Conservation (phyloP, 768 basidiomycete genomes). For the Cubamyces sp. region DNA sequence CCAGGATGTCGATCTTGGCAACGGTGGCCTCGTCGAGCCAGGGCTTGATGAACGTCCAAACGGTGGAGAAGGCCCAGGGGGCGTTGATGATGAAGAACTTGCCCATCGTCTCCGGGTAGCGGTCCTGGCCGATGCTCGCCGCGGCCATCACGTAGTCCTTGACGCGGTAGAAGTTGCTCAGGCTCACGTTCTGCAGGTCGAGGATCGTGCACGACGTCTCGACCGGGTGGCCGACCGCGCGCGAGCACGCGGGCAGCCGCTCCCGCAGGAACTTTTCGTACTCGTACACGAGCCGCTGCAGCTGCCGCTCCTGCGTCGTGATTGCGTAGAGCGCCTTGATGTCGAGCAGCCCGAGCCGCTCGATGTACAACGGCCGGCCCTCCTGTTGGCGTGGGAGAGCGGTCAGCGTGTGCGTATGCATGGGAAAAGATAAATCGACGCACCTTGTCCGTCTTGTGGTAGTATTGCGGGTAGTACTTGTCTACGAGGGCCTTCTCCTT, state of each 20-base stretch:
- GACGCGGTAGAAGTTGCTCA: slow-evolving; percentile 86
- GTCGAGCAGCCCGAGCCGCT: slow-evolving; percentile 90
- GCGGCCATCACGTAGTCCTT: slow-evolving; percentile 88
- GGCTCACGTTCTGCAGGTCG: slow-evolving; percentile 73
- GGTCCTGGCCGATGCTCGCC: slow-evolving; percentile 80
- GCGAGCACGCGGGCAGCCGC: slow-evolving; percentile 81
- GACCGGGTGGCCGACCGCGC: slow-evolving; percentile 78
- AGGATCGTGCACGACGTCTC: slow-evolving; percentile 98
- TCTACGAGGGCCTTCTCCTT: slow-evolving; percentile 81
- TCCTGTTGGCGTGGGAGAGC: slow-evolving; percentile 54
- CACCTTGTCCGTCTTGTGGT: slow-evolving; percentile 95
- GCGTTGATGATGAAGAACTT: slow-evolving; percentile 99
- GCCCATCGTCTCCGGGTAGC: slow-evolving; percentile 95
- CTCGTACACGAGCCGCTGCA: slow-evolving; percentile 87
- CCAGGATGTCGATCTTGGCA: slow-evolving; percentile 89
- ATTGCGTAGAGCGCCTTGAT: slow-evolving; percentile 77
- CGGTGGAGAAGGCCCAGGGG: slow-evolving; percentile 87
- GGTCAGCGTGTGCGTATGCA: background rate
- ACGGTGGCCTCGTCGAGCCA: slow-evolving; percentile 98
- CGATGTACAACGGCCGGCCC: slow-evolving; percentile 94
- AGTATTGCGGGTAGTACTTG: slow-evolving; percentile 94
- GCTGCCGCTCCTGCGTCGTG: slow-evolving; percentile 86
- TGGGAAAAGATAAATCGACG: slow-evolving; percentile 16
- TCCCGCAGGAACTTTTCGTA: slow-evolving; percentile 88
- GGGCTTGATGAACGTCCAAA: slow-evolving; percentile 88